Conservation (phyloP, 495 filamentous ascomycete species). For the Aspergillus nidulans region DNA sequence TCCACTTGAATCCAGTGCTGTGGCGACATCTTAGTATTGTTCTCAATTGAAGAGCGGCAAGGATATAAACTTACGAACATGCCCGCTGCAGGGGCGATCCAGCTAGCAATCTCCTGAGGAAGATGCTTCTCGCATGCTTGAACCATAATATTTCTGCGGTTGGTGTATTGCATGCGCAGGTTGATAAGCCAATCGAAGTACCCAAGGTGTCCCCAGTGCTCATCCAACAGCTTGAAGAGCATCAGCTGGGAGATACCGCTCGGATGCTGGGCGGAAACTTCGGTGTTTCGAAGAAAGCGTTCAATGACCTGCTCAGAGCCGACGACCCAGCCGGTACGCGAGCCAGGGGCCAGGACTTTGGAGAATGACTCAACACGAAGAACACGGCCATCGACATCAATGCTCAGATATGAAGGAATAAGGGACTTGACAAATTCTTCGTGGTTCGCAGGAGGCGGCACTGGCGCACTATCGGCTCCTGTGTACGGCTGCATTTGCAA, state of each 20-base stretch:
- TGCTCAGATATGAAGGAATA: slow-evolving; percentile 56
- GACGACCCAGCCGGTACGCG: slow-evolving; percentile 62
- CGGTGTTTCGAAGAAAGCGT: slow-evolving; percentile 69
- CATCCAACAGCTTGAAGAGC: slow-evolving; percentile 85
- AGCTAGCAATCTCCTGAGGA: slow-evolving; percentile 73
- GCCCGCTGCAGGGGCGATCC: slow-evolving; percentile 80
- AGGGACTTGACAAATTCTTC: slow-evolving; percentile 57
- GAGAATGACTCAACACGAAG: slow-evolving; percentile 67
- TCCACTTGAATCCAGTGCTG: slow-evolving; percentile 83
- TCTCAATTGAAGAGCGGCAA: background rate
- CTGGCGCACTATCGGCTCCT: slow-evolving; percentile 44
- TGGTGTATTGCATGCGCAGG: slow-evolving; percentile 77
- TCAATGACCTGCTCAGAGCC: slow-evolving; percentile 76
- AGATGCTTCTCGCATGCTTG: slow-evolving; percentile 77
- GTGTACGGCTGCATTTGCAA: slow-evolving; percentile 89
- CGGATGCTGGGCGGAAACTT: slow-evolving; percentile 77
- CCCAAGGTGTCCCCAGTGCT: slow-evolving; percentile 90
- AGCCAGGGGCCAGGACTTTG: slow-evolving; percentile 60
- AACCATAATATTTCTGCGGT: slow-evolving; percentile 70
- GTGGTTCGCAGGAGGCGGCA: slow-evolving; percentile 51
- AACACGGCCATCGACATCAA: slow-evolving; percentile 64
- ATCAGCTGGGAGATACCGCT: slow-evolving; percentile 77
- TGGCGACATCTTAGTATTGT: slow-evolving; percentile 3
- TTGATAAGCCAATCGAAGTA: slow-evolving; percentile 88
- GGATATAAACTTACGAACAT: slow-evolving; percentile 75